phyloP scores from a whole-genome alignment of 2,329 filamentous ascomycete genomes.

The Aspergillus glaucus region DNA sequence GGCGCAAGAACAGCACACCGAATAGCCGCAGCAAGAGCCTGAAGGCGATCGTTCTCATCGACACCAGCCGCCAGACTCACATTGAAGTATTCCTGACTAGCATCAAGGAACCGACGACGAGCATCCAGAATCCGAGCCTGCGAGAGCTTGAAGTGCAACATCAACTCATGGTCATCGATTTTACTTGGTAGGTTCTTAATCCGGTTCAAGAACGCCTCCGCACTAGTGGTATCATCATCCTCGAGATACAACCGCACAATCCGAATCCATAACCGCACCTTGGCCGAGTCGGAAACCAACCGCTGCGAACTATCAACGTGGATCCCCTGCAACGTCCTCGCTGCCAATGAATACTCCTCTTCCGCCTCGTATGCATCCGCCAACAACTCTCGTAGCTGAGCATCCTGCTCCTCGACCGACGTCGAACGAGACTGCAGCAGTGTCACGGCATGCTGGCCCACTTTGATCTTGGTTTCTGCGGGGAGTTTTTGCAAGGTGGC shows the following conservation, averaged over 20 bases:
- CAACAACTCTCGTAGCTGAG: constrained; percentile 69
- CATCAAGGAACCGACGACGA: constrained; percentile 80
- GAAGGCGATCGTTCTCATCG: constrained; percentile 78
- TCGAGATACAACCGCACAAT: constrained; percentile 93
- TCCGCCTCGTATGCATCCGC: constrained; percentile 76
- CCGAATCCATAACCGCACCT: constrained; percentile 81
- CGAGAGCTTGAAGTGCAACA: constrained; percentile 80
- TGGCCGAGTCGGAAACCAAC: constrained; percentile 72
- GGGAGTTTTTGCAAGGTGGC: constrained; percentile 49
- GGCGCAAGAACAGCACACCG: constrained; percentile 89
- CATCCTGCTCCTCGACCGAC: constrained; percentile 80
- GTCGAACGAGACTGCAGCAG: constrained; percentile 61
- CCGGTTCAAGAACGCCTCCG: constrained; percentile 85
- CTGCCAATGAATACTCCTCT: constrained; percentile 74
- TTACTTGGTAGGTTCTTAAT: constrained; percentile 84
- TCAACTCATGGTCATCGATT: constrained; percentile 65
- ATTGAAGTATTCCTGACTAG: constrained; percentile 79
- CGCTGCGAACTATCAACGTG: constrained; percentile 85
- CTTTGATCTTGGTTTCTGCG: constrained; percentile 62
- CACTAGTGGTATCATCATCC: constrained; percentile 79
- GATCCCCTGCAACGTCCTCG: constrained; percentile 72
- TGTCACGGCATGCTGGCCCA: constrained; percentile 66
- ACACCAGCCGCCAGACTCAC: constrained; percentile 72
- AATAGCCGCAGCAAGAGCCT: constrained; percentile 78
- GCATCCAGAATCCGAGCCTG: constrained; percentile 92